Evolutionary conservation across 1,284 basidiomycete genomes (phyloP), one percentile per base, ranked within the genome.

Genomic region (Earliella scabrosa): DNA sequence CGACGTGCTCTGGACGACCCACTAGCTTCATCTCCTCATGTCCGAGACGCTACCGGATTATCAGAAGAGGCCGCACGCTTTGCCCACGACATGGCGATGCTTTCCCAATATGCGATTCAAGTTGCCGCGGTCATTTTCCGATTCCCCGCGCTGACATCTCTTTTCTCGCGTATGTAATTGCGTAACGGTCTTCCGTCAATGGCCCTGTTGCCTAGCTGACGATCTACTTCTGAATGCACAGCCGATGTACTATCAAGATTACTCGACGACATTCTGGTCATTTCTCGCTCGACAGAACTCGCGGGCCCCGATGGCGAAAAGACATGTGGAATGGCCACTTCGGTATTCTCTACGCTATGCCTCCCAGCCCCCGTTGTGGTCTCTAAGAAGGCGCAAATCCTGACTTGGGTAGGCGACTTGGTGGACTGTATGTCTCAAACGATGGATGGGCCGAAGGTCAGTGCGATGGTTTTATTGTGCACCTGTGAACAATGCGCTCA

Each of bases 81-180:
- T 50, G 74, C 76, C n/a, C 69, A 69, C 35, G 75, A 81, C 52
- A 61, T 74, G 4, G 73, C 76, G 9, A 68, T 67, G 1, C 61
- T 87, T 9, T 82, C 78, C 50, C 79, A 82, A 39, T 68, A 79
- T 59, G 80, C 83, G 2, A 71, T 88, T 27, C 75, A 77, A 53
- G 66, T 80, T 50, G 59, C 82, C 45, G 76, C 82, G 0, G 71
- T 75, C 48, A 71, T 87, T 50, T 75, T 84, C 56, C 71, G 70
- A 16, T 77, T 81, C 51, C 73, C 73, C 16, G 62, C 67, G 14
- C 58, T 87, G 47, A 73, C 75, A 65, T 64, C 68, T 14, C 66
- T 77, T 21, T 85, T 88, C 60, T 59, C 77, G 47, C 34, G 31
- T 51, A 20, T 55, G 34, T 50, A 43, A 43, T 34, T 26, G 16